Percentiles rank a stretch among this genome's conserved stretches.
These are phyloP conservation scores for Protostelium mycophagum DNA, from an alignment of 78 protist genomes.

Conservation along the genomic window DNA sequence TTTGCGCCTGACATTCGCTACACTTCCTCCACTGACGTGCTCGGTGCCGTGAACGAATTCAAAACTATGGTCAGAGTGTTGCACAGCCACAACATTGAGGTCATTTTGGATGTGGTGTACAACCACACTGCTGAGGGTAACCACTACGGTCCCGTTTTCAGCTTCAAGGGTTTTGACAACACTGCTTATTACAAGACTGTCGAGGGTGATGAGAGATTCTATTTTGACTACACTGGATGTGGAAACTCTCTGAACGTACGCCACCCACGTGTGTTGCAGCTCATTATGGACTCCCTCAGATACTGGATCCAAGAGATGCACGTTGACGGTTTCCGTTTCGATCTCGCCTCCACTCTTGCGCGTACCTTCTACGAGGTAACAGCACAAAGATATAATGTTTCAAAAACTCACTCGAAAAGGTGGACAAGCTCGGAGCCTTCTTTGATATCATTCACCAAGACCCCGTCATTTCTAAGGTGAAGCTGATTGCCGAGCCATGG, in stretches of 20 bases:
- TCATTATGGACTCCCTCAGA: not conserved
- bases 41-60: not conserved
- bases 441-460: not conserved
- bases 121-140: not conserved
- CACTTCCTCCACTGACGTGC: not conserved
- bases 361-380: not conserved
- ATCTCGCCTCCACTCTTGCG: not conserved
- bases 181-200: not conserved
- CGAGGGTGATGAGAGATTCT: not conserved
- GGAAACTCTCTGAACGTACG: not conserved
- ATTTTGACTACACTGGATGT: not conserved
- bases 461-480: not conserved
- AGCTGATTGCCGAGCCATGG: not conserved
- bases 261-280: not conserved
- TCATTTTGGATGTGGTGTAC: not conserved
- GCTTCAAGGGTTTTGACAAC: not conserved
- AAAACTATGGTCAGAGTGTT: not conserved
- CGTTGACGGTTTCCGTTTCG: conserved; percentile 2
- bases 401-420: not conserved
- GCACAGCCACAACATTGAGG: not conserved
- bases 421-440: conserved; percentile 2
- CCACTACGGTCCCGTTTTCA: not conserved
- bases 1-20: not conserved
- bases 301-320: not conserved
- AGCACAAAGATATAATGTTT: no score